A percentile compares a stretch with the other conserved stretches of the same genome.
Evolutionary conservation across 1,139 yeast genomes (phyloP).

Genomic region (Geotrichum australiense): DNA sequence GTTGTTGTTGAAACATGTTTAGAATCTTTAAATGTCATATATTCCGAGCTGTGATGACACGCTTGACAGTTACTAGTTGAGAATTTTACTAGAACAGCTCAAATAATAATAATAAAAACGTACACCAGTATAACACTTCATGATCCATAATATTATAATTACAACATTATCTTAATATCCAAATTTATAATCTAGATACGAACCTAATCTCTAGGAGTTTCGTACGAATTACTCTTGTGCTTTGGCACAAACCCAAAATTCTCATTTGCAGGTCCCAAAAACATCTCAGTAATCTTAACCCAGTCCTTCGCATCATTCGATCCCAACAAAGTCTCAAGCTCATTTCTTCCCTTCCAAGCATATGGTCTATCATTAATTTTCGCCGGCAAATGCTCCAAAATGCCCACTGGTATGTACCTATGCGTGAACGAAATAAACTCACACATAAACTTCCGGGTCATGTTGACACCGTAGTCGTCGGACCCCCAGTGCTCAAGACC

Average conservation of each 20-base stretch:
- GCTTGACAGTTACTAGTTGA: too few species aligned
- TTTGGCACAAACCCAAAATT: slow-evolving; percentile 79
- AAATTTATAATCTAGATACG: too few species aligned
- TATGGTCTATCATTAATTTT: slow-evolving; percentile 91
- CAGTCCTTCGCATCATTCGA: slow-evolving; percentile 84
- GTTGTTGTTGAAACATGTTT: too few species aligned
- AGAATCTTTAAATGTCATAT: too few species aligned
- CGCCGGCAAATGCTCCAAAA: slow-evolving; percentile 82
- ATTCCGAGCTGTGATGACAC: too few species aligned
- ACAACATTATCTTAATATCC: too few species aligned
- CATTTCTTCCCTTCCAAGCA: slow-evolving; percentile 89
- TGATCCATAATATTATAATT: too few species aligned
- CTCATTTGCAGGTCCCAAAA: slow-evolving; percentile 76
- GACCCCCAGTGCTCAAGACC: slow-evolving; percentile 98
- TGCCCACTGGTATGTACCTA: slow-evolving; percentile 89
- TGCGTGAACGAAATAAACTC: slow-evolving; percentile 93
- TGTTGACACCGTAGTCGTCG: slow-evolving; percentile 87
- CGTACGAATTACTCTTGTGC: slow-evolving; percentile 84
- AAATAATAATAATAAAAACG: too few species aligned
- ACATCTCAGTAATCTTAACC: slow-evolving; percentile 96
- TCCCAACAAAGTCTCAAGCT: slow-evolving; percentile 82
- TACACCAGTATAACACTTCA: too few species aligned
- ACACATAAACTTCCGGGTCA: slow-evolving; percentile 84
- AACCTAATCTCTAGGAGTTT: too few species aligned
- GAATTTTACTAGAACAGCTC: too few species aligned